Base-by-base conservation (phyloP, 805 yeast species). In the Priceomyces castillae region DNA sequence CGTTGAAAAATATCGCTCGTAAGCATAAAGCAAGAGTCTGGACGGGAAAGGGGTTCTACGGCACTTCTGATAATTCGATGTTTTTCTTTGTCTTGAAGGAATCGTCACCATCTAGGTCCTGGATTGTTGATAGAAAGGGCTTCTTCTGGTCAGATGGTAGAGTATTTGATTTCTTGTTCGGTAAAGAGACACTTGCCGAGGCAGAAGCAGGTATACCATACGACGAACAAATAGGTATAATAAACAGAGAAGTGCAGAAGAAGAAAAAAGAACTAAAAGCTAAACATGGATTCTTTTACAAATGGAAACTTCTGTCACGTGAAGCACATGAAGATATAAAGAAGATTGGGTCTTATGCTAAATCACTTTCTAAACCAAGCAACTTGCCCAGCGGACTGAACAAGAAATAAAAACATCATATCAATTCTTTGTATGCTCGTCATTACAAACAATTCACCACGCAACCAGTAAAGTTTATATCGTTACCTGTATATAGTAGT, bases 81-180 rank as follows among this genome's bases (percentile, higher is more conserved):
- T 87, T 87, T 61, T 82, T 84, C 72, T 84, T 86, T 57, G 77
- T 84, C 37, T 62, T 88, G 50, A 81, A 78, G 59, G 92, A 86
- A 54, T 62, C 68, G 17, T 75, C 76, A 16, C 52, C 49, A n/a
- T 48, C 51, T 3, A 57, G 52, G 19, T 88, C 86, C 18, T 87
- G 90, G 88, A 66, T 84, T 14, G 84, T 86, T 15, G 96, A 88
- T 58, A 73, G 96, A 51, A 82, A 81, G 53, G 96, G 95, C 10
- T 88, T 89, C 72, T 88, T 86, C 67, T 88, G 95, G 95, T 90
- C 94, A 26, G 95, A 88, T 61, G 96, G 95, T 12, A 73, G 96
- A 46, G 84, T 88, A 1, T 84, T 83, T 63, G 96, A 88, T 60
- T 76, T 80, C 41, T 54, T 88, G n/a, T 84, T 88, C 53, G 94